A percentile compares a stretch with the other conserved stretches of the same genome.
Evolutionary conservation across 2,329 filamentous ascomycete genomes (phyloP).

Genomic region (Helminthosporium solani): DNA sequence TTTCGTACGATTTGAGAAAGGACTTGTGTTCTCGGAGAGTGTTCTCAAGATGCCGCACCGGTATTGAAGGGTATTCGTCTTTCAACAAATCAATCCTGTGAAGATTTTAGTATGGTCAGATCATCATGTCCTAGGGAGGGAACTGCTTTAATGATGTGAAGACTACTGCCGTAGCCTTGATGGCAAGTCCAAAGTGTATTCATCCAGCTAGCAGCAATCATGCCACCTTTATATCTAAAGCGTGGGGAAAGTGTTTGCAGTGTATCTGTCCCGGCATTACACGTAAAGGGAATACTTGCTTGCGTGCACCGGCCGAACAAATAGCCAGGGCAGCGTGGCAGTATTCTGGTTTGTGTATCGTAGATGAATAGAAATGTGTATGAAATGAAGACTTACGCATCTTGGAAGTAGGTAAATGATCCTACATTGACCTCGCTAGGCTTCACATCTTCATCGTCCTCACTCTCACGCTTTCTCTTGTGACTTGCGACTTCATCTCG

Average conservation of each 20-base stretch:
- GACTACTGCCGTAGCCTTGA: no score
- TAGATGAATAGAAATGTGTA: not conserved
- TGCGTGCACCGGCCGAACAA: no score
- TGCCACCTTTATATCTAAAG: no score
- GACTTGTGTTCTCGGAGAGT: conserved; percentile 33
- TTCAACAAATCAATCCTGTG: conserved; percentile 40
- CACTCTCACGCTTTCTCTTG: conserved; percentile 34
- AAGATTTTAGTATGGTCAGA: not conserved
- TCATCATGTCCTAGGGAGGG: no score
- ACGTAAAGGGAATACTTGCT: no score
- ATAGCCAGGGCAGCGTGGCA: no score
- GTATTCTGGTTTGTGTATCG: no score
- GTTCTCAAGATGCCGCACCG: conserved; percentile 38
- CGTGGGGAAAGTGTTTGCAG: no score
- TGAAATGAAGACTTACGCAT: conserved; percentile 30
- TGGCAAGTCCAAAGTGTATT: no score
- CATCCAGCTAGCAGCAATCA: no score
- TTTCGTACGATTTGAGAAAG: conserved; percentile 42
- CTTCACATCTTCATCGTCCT: conserved; percentile 25
- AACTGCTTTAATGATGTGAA: no score
- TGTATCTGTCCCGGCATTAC: no score
- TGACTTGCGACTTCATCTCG: conserved; percentile 25
- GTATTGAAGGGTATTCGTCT: conserved; percentile 45
- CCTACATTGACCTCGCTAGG: conserved; percentile 15
- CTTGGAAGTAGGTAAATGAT: conserved; percentile 16